These are phyloP conservation scores for Hondaea fermentalgiana DNA, from an alignment of 108 stramenopile genomes.

Conservation along the genomic window DNA sequence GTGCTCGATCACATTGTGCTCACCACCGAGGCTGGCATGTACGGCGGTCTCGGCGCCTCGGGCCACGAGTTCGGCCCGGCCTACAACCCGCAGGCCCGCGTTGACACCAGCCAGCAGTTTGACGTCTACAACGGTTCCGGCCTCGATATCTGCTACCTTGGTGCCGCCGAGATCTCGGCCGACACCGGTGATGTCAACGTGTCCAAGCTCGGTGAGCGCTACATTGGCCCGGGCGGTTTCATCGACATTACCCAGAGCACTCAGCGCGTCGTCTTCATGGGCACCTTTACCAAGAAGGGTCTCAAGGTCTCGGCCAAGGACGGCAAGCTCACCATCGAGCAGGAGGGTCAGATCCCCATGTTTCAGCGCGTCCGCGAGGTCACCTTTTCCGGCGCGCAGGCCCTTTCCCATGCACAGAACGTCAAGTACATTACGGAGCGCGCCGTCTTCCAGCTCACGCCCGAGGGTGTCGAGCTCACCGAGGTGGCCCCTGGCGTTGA, in stretches of 20 bases:
- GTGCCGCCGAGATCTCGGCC: constrained; percentile 56
- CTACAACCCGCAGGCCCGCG: constrained; percentile 53
- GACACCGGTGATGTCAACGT: constrained; percentile 66
- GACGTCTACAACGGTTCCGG: constrained; percentile 68
- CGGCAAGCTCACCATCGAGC: constrained; percentile 46
- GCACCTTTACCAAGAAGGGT: constrained; percentile 61
- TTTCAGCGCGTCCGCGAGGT: constrained; percentile 59
- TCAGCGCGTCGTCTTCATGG: constrained; percentile 46
- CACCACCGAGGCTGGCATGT: constrained; percentile 64
- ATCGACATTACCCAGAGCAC: constrained; percentile 68
- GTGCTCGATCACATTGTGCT: constrained; percentile 54
- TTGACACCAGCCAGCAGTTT: constrained; percentile 70
- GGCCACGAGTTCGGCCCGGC: constrained; percentile 67
- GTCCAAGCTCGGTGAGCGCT: constrained; percentile 51
- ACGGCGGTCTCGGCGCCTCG: constrained; percentile 60
- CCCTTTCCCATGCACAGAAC: constrained; percentile 59
- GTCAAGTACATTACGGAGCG: constrained; percentile 67
- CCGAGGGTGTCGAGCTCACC: constrained; percentile 58
- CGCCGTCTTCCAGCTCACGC: constrained; percentile 61
- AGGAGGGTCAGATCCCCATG: constrained; percentile 62
- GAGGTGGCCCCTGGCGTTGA: constrained; percentile 74
- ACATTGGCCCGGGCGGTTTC: constrained; percentile 70
- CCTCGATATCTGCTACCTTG: constrained; percentile 56
- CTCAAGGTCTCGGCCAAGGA: constrained; percentile 44
- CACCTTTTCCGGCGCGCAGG: constrained; percentile 64